Evolutionary conservation across 345 rosid genomes (phyloP).

Genomic region (Diplotaxis tenuifolia): DNA sequence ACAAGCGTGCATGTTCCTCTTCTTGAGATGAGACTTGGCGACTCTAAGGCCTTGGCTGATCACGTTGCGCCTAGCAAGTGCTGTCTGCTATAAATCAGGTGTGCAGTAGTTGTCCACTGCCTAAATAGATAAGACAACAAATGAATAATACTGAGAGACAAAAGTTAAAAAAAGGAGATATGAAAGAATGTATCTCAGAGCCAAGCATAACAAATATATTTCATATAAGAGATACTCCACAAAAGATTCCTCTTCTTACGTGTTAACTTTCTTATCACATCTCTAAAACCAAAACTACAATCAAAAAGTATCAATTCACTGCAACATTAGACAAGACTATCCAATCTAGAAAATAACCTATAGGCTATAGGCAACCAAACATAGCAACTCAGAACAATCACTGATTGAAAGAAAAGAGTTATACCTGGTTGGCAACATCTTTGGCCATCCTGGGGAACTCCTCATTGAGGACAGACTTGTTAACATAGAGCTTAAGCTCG

Average conservation of each 20-base stretch:
- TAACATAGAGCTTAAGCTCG: conserved; percentile 54
- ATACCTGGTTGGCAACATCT: conserved; percentile 66
- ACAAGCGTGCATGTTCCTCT: conserved; percentile 57
- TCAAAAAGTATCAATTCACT: too few relatives aligned
- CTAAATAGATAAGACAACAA: conserved; percentile 25
- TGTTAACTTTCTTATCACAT: too few relatives aligned
- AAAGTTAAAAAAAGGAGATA: not conserved
- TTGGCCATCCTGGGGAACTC: conserved; percentile 68
- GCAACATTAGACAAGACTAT: not conserved
- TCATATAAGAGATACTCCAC: too few relatives aligned
- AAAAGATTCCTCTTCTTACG: too few relatives aligned
- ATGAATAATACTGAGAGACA: not conserved
- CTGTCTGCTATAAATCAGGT: conserved; percentile 65
- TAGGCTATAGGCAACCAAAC: not conserved
- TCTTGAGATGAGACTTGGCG: conserved; percentile 63
- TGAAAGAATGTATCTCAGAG: conserved; percentile 13
- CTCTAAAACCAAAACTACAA: too few relatives aligned
- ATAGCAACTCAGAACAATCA: not conserved
- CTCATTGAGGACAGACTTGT: conserved; percentile 64
- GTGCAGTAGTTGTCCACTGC: conserved; percentile 68
- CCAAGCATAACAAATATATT: conserved; percentile 12
- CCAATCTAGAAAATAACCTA: not conserved
- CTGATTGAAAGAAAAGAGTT: not conserved
- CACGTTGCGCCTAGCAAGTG: conserved; percentile 64
- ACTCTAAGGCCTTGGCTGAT: conserved; percentile 65